These are phyloP conservation scores for Salvia miltiorrhiza DNA, from an alignment of 257 asterid genomes.

Conservation along the genomic window DNA sequence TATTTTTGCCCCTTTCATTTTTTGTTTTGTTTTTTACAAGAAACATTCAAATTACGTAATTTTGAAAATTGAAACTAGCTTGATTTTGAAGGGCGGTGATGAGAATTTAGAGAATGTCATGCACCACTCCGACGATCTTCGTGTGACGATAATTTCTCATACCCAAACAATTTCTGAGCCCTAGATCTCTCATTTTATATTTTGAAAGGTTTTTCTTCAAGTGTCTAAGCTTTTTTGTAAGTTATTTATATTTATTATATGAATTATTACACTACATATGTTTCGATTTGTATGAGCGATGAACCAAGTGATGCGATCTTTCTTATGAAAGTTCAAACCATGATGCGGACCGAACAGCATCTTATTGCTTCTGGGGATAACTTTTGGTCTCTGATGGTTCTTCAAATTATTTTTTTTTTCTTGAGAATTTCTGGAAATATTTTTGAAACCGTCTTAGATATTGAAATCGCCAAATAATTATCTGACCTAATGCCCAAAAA, in stretches of 20 bases:
- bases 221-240: no score
- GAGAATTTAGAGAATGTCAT: conserved; percentile 36
- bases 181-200: not conserved
- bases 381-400: conserved; percentile 37
- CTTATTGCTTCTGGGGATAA: conserved; percentile 34
- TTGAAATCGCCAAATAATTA: no score
- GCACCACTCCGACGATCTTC: conserved; percentile 41
- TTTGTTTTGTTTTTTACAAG: no score
- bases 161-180: conserved; percentile 39
- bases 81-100: conserved; percentile 27
- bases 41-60: not conserved
- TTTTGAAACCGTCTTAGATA: no score
- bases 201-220: no score
- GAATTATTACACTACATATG: not conserved
- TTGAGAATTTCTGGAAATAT: no score
- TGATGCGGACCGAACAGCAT: conserved; percentile 47
- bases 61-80: not conserved
- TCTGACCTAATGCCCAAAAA: no score
- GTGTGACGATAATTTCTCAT: conserved; percentile 31
- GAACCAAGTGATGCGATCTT: conserved; percentile 40
- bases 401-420: no score
- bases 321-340: conserved; percentile 35
- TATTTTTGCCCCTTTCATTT: not conserved
- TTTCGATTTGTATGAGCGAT: not conserved
- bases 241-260: not conserved